Conservation (phyloP, 441 rosid species). For the Croton laevigatus region DNA sequence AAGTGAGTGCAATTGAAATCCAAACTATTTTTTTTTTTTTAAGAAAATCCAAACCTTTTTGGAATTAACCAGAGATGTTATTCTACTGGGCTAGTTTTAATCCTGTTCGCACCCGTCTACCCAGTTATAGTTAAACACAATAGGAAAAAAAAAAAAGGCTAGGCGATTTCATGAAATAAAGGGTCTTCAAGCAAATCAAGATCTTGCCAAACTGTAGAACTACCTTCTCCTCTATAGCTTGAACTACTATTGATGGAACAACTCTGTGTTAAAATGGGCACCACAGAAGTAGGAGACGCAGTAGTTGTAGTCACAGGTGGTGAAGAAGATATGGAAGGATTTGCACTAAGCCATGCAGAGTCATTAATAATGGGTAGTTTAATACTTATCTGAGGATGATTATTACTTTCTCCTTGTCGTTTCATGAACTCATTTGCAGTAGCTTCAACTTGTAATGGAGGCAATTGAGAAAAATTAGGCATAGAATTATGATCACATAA, state of each 20-base stretch:
- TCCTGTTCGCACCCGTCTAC: too few relatives aligned
- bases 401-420: conserved; percentile 35
- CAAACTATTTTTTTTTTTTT: too few relatives aligned
- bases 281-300: conserved; percentile 31
- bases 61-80: too few relatives aligned
- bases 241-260: conserved; percentile 30
- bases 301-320: conserved; percentile 25
- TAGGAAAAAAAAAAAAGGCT: background rate
- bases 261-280: conserved; percentile 25
- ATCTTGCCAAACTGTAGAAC: conserved; percentile 45
- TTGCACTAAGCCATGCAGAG: conserved; percentile 35
- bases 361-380: conserved; percentile 29
- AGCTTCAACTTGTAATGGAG: conserved; percentile 33
- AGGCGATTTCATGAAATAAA: conserved; percentile 51
- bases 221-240: conserved; percentile 41
- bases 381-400: background rate
- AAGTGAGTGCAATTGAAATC: too few relatives aligned
- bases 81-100: too few relatives aligned
- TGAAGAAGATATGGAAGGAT: conserved; percentile 23
- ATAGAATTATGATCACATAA: conserved; percentile 25
- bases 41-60: too few relatives aligned
- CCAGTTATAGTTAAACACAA: background rate
- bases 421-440: conserved; percentile 27
- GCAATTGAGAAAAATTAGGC: conserved; percentile 44
- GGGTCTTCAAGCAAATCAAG: conserved; percentile 54